Base-by-base conservation (phyloP, 2,329 filamentous ascomycete genomes). In the Microdochium trichocladiopsis region DNA sequence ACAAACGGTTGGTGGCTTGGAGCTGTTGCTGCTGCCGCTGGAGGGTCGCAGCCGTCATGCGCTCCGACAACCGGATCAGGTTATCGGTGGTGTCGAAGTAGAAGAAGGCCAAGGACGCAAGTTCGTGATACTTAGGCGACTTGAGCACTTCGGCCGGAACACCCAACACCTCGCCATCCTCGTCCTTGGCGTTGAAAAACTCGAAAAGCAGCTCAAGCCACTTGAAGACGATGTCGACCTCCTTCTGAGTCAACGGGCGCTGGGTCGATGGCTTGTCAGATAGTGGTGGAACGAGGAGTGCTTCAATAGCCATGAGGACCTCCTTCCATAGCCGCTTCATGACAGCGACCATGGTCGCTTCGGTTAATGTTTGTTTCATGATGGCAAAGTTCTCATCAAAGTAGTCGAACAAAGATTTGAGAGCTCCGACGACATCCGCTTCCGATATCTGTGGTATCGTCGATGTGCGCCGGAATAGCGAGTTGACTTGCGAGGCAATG, bases 311-410 rank as follows among this genome's bases (percentile, higher is more conserved):
- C 60, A 92, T 85, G 16, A 99, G 78, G 1, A 96, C 92, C 68
- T 99, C 94, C 71, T 99, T 99, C 94, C 94, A 99, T 5, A 99
- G 73, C 47, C 94, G 84, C 22, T 91, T 95, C 94, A 99, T 99
- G 61, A 99, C 94, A 66, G 94, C 92, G 61, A 92, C 84, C 93
- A 99, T 96, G n/a, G 94, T 95, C 53, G 90, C 86, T 53, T 91
- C 87, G 1, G 94, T 97, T 52, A 99, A 76, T 1, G 93, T 96
- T 69, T 94, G 85, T 72, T 97, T 96, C 92, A 99, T 96, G 60
- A 97, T 96, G 54, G 91, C 90, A 69, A 99, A 99, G 64, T 99
- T 99, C 66, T 96, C 93, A 66, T 99, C 90, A 66, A 99, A 99
- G 68, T 99, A 99, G 51, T 84, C 82, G 66, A 96, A 94, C 1